Conservation (phyloP, 1,284 basidiomycete genomes). For the Coniferiporia sulphurascens region DNA sequence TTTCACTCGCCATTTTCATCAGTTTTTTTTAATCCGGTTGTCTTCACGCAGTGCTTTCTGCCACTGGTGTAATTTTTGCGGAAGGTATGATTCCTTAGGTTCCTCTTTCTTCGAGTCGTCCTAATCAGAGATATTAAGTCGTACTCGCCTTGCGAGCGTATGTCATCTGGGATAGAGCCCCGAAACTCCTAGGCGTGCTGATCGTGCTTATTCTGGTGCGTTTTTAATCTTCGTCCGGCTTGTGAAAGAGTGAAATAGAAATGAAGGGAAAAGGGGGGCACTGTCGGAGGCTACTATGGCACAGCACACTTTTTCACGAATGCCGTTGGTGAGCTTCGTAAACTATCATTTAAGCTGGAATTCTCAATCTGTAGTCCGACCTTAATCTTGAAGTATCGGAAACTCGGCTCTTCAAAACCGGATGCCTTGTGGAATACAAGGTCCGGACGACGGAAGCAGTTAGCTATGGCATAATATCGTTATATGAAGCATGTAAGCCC, state of each 20-base stretch:
- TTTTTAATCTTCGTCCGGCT: background rate
- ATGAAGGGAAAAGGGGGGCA: background rate
- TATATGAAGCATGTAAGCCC: constrained; percentile 2
- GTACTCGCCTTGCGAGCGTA: constrained; percentile 7
- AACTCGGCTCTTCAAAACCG: background rate
- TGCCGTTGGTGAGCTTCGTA: background rate
- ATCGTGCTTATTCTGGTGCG: background rate
- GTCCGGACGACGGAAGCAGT: constrained; percentile 1
- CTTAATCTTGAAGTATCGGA: too few species aligned
- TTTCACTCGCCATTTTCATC: background rate
- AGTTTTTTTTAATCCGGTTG: background rate
- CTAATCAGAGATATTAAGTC: background rate
- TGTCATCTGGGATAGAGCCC: constrained; percentile 7
- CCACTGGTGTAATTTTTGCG: constrained; percentile 2
- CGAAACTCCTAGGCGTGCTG: background rate
- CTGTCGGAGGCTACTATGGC: constrained; percentile 1
- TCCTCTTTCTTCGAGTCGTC: background rate
- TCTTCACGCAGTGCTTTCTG: background rate
- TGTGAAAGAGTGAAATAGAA: background rate
- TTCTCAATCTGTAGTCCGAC: too few species aligned
- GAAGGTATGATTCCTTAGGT: background rate
- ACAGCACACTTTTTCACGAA: background rate
- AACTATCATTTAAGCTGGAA: background rate
- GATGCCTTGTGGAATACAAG: background rate
- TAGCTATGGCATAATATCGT: constrained; percentile 5